Percentiles rank a stretch among this genome's conserved stretches.
Conservation (phyloP, 768 basidiomycete genomes). For the Trametopsis cervina region DNA sequence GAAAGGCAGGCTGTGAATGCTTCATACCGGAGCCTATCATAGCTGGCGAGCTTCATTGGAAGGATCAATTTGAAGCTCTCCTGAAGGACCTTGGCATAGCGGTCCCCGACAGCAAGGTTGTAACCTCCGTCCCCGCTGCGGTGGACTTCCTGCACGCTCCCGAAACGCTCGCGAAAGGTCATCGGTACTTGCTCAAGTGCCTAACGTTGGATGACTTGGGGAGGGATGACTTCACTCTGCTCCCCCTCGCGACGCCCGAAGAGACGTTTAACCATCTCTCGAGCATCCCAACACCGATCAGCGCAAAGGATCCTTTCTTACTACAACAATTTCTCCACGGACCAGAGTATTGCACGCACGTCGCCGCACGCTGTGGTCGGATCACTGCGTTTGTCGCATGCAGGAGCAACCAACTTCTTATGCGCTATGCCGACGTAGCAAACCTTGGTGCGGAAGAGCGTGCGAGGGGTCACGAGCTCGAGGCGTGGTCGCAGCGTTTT, state of each 20-base stretch:
- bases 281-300: slow-evolving; percentile 8
- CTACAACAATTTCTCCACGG: slow-evolving; percentile 12
- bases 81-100: slow-evolving; percentile 6
- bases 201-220: slow-evolving; percentile 11
- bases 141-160: slow-evolving; percentile 11
- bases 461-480: background rate
- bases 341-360: slow-evolving; percentile 11
- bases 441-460: slow-evolving; percentile 1
- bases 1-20: background rate
- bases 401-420: slow-evolving; percentile 11
- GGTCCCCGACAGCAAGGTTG: slow-evolving; percentile 9
- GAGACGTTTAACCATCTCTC: slow-evolving; percentile 3
- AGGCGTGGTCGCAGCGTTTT: slow-evolving; percentile 9
- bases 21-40: slow-evolving; percentile 12
- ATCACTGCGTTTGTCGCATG: slow-evolving; percentile 11
- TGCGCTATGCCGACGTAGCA: slow-evolving; percentile 12
- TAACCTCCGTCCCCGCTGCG: slow-evolving; percentile 6
- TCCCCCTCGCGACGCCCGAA: slow-evolving; percentile 7
- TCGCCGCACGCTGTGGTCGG: slow-evolving; percentile 7
- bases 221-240: slow-evolving; percentile 12
- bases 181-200: slow-evolving; percentile 11
- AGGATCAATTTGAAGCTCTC: slow-evolving; percentile 11
- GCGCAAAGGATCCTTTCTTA: slow-evolving; percentile 8
- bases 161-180: slow-evolving; percentile 4
- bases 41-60: slow-evolving; percentile 11